phyloP scores from a whole-genome alignment of 2,329 filamentous ascomycete species.

The Metarhizium humberi region DNA sequence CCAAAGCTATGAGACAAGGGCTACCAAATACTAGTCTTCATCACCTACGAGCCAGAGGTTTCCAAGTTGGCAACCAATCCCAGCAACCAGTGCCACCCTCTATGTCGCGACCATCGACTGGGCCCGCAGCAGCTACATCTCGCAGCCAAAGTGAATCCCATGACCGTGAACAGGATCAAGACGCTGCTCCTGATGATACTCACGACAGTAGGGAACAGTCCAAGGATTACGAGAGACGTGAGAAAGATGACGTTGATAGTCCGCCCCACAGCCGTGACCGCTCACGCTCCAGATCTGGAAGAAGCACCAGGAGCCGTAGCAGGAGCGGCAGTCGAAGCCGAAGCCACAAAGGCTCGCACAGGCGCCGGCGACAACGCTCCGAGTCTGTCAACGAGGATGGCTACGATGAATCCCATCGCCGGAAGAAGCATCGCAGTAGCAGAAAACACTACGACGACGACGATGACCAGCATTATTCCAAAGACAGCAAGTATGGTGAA shows the following conservation, averaged over 20 bases:
- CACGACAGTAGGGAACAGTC: conserved; percentile 21
- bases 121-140: conserved; percentile 6
- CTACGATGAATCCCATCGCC: conserved; percentile 35
- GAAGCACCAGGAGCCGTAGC: conserved; percentile 19
- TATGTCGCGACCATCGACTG: conserved; percentile 5
- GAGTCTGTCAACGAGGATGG: conserved; percentile 38
- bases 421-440: conserved; percentile 39
- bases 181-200: conserved; percentile 9
- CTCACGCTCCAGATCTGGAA: conserved; percentile 25
- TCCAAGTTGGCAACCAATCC: conserved; percentile 35
- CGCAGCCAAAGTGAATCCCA: conserved; percentile 39
- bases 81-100: conserved; percentile 16
- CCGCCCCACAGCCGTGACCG: conserved; percentile 11
- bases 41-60: conserved; percentile 48
- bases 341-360: conserved; percentile 33
- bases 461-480: conserved; percentile 33
- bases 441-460: conserved; percentile 34
- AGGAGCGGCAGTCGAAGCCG: conserved; percentile 17
- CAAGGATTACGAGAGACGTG: conserved; percentile 16
- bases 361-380: conserved; percentile 47
- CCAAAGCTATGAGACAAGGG: conserved; percentile 88
- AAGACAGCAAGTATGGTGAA: conserved; percentile 36
- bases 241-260: conserved; percentile 12
- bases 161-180: conserved; percentile 26
- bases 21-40: conserved; percentile 72